Conservation (phyloP, 495 filamentous ascomycete species). For the Penicillium cataractarum region DNA sequence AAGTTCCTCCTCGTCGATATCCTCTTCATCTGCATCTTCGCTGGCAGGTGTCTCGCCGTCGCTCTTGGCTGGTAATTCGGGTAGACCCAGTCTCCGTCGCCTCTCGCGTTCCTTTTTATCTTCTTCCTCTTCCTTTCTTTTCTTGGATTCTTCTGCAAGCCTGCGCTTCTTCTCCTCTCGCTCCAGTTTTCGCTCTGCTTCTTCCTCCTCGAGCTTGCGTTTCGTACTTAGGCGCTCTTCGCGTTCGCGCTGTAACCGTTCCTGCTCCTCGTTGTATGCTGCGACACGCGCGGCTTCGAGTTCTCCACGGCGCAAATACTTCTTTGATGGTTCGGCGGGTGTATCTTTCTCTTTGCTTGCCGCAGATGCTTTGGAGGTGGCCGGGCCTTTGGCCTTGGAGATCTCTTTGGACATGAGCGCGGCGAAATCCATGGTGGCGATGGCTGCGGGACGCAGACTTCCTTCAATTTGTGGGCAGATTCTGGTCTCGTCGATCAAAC, state of each 20-base stretch:
- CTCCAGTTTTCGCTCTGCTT: slow-evolving; percentile 62
- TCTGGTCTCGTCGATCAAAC: not conserved
- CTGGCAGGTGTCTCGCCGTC: slow-evolving; percentile 40
- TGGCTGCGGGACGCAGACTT: slow-evolving; percentile 1
- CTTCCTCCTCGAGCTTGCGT: slow-evolving; percentile 90
- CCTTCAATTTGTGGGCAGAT: not conserved
- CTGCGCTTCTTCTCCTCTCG: slow-evolving; percentile 79
- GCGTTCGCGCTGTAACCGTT: slow-evolving; percentile 65
- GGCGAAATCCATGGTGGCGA: slow-evolving; percentile 84
- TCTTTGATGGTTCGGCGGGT: slow-evolving; percentile 56
- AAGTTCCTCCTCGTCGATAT: slow-evolving; percentile 75
- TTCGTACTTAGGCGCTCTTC: slow-evolving; percentile 70
- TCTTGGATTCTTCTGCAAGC: slow-evolving; percentile 78
- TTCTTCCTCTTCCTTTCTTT: slow-evolving; percentile 71
- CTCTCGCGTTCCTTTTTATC: slow-evolving; percentile 56
- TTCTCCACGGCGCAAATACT: slow-evolving; percentile 86
- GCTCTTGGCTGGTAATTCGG: slow-evolving; percentile 62
- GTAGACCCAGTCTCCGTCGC: slow-evolving; percentile 65
- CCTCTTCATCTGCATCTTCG: slow-evolving; percentile 55
- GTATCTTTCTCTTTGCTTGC: slow-evolving; percentile 26
- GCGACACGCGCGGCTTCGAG: slow-evolving; percentile 80
- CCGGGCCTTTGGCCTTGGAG: slow-evolving; percentile 66
- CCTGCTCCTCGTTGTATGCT: slow-evolving; percentile 80
- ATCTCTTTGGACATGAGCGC: slow-evolving; percentile 89
- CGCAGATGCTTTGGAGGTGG: slow-evolving; percentile 33